phyloP scores from a whole-genome alignment of 805 yeast genomes.

The Zygotorulaspora florentina region DNA sequence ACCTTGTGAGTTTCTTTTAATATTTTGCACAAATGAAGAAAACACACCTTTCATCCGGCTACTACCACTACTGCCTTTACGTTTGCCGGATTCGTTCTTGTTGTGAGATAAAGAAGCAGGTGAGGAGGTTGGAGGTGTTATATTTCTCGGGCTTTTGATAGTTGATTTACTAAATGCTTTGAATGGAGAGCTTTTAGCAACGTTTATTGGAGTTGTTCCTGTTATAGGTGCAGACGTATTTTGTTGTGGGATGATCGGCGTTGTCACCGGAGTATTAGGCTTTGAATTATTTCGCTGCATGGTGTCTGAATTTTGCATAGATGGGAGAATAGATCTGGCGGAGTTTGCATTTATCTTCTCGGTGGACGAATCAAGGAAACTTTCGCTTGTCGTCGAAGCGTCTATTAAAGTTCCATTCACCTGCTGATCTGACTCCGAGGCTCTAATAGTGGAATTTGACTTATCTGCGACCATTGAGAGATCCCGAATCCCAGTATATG shows the following conservation, averaged over 20 bases:
- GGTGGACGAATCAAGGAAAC: slow-evolving; percentile 10
- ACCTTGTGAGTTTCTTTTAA: slow-evolving; percentile 28
- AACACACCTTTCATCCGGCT: slow-evolving; percentile 55
- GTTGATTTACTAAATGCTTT: slow-evolving; percentile 12
- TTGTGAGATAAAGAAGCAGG: slow-evolving; percentile 16
- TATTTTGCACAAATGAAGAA: slow-evolving; percentile 40
- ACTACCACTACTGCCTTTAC: slow-evolving; percentile 42
- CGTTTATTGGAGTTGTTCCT: slow-evolving; percentile 4
- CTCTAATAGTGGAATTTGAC: slow-evolving; percentile 27
- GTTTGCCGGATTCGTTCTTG: slow-evolving; percentile 13
- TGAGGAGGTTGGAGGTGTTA: slow-evolving; percentile 17
- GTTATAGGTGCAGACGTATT: slow-evolving; percentile 8
- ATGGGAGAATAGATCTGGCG: slow-evolving; percentile 6
- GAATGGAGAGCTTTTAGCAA: slow-evolving; percentile 10
- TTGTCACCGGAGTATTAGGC: slow-evolving; percentile 6
- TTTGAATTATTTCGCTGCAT: slow-evolving; percentile 2
- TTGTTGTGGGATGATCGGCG: slow-evolving; percentile 13
- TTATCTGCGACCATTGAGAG: slow-evolving; percentile 22
- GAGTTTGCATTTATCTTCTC: slow-evolving; percentile 5
- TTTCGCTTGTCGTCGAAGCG: slow-evolving; percentile 9
- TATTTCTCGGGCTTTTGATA: slow-evolving; percentile 13
- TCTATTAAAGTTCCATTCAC: slow-evolving; percentile 9
- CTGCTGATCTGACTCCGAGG: slow-evolving; percentile 15
- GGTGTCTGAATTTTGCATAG: slow-evolving; percentile 3
- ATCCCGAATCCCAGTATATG: slow-evolving; percentile 9